Conservation (phyloP, 176 grass and related monocot species). For the Alopecurus myosuroides region DNA sequence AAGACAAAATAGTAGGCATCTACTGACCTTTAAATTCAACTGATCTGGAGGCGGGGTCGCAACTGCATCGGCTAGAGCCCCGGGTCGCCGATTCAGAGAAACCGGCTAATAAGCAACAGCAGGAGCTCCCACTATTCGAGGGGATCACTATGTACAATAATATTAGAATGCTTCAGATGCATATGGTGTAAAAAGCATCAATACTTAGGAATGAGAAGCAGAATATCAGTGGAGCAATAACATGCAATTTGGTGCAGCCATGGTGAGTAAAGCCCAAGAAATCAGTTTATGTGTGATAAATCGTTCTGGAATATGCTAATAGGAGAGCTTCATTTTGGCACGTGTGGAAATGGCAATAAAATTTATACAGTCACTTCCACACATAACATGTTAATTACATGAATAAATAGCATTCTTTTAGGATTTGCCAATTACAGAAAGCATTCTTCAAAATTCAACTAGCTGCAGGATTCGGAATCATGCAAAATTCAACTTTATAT, state of each 20-base stretch:
- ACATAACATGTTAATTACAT: background rate
- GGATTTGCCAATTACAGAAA: too few species aligned
- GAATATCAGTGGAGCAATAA: constrained; percentile 34
- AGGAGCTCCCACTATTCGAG: constrained; percentile 56
- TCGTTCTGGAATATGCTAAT: constrained; percentile 94
- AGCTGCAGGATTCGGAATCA: too few species aligned
- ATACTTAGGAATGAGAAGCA: background rate
- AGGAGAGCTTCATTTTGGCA: constrained; percentile 82
- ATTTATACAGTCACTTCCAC: background rate
- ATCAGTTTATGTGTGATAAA: constrained; percentile 77
- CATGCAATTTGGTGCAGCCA: constrained; percentile 77
- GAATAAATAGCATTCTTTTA: background rate
- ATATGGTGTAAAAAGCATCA: background rate
- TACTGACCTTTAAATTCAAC: background rate
- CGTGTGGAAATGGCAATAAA: constrained; percentile 23
- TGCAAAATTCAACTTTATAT: too few species aligned
- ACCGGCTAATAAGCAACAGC: constrained; percentile 63
- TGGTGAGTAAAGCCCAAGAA: constrained; percentile 78
- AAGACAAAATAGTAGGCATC: background rate
- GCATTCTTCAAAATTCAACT: too few species aligned
- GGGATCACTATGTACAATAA: constrained; percentile 60
- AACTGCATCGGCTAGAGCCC: background rate
- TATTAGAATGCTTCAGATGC: background rate
- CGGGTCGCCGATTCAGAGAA: constrained; percentile 38
- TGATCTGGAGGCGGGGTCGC: background rate